Conservation (phyloP, 257 asterid genomes). For the Penstemon davidsonii region DNA sequence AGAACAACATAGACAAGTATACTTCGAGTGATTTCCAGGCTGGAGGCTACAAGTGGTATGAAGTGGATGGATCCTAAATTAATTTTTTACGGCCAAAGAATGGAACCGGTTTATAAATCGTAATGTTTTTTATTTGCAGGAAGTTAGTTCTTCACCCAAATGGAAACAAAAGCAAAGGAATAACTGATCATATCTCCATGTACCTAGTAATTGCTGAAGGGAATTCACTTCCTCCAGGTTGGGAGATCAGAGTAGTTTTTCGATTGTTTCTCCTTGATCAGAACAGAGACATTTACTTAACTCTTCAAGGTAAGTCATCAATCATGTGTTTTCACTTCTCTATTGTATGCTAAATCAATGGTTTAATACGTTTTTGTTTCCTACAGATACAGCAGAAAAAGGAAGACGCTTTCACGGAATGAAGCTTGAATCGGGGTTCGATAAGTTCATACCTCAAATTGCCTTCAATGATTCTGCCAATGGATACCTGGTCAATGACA, state of each 20-base stretch:
- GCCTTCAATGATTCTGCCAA: conserved; percentile 46
- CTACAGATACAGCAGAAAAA: conserved; percentile 33
- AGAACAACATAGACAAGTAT: conserved; percentile 51
- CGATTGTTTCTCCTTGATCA: conserved; percentile 64
- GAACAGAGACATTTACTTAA: conserved; percentile 51
- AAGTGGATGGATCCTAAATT: neutral
- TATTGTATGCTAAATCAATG: neutral
- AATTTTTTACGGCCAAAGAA: neutral
- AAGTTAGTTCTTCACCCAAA: conserved; percentile 59
- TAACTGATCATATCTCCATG: conserved; percentile 51
- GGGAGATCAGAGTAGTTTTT: conserved; percentile 57
- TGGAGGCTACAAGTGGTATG: conserved; percentile 74
- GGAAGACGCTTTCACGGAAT: conserved; percentile 54
- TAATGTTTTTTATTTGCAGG: conserved; percentile 39
- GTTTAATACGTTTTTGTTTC: neutral
- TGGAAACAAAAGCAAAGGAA: conserved; percentile 64
- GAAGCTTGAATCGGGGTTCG: conserved; percentile 66
- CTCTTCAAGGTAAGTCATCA: conserved; percentile 44
- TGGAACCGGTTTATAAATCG: neutral
- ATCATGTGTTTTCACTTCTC: neutral
- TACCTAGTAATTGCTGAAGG: conserved; percentile 47
- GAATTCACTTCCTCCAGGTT: conserved; percentile 37
- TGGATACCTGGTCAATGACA: conserved; percentile 58
- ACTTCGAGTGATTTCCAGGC: conserved; percentile 48
- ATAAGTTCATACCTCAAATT: conserved; percentile 48